phyloP scores from a whole-genome alignment of 768 basidiomycete species.

The Lentinus brumalis region DNA sequence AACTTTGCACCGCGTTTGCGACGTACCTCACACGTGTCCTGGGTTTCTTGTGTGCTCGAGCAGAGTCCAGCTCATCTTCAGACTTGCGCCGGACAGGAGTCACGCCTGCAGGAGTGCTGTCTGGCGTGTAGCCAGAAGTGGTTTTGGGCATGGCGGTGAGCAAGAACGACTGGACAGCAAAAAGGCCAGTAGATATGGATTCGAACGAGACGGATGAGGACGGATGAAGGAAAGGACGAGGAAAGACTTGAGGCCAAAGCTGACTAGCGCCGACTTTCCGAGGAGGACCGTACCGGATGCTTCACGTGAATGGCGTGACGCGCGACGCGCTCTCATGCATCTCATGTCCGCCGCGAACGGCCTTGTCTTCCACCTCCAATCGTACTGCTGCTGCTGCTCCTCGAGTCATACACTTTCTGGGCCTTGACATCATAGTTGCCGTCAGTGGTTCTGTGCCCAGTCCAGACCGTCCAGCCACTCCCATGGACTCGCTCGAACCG shows the following conservation, averaged over 20 bases:
- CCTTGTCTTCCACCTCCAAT: background rate
- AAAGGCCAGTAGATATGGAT: background rate
- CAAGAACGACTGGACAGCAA: background rate
- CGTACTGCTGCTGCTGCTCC: no score
- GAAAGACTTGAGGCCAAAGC: background rate
- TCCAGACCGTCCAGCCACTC: background rate
- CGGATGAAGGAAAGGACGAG: background rate
- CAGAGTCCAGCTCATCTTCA: conserved; percentile 55
- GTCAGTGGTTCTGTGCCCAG: background rate
- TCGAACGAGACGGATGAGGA: background rate
- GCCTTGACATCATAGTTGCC: background rate
- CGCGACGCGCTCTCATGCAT: background rate
- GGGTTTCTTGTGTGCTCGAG: conserved; percentile 57
- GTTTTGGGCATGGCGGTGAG: conserved; percentile 19
- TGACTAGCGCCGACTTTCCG: background rate
- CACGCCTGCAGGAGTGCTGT: conserved; percentile 28
- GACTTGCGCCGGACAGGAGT: conserved; percentile 62
- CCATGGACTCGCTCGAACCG: conserved; percentile 18
- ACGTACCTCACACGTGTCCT: conserved; percentile 75
- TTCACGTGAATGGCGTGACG: background rate
- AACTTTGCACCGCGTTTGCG: background rate
- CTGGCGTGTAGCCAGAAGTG: conserved; percentile 15
- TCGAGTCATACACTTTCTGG: no score
- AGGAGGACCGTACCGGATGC: background rate
- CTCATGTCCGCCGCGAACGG: background rate